Conservation (phyloP, 345 rosid genomes). For the Arabidopsis arenosa region DNA sequence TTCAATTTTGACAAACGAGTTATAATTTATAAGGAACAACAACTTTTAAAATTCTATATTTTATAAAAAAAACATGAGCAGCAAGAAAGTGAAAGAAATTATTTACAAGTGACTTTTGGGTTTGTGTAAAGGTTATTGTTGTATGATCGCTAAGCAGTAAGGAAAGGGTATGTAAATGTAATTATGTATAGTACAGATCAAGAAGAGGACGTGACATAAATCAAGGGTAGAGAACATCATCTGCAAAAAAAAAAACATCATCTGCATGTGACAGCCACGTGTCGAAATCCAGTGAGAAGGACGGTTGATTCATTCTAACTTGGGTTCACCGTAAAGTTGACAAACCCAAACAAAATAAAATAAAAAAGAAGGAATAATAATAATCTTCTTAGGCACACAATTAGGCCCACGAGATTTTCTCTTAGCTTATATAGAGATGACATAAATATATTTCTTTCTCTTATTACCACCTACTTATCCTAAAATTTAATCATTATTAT, state of each 20-base stretch:
- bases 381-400: conserved; percentile 24
- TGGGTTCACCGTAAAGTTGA: conserved; percentile 23
- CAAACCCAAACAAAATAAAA: background rate
- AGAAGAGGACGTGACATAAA: background rate
- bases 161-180: background rate
- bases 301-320: conserved; percentile 11
- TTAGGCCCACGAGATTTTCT: conserved; percentile 25
- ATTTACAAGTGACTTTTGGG: conserved; percentile 1
- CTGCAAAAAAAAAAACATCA: conserved; percentile 42
- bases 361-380: background rate
- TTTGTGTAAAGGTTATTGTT: background rate
- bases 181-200: too few species aligned
- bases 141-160: background rate
- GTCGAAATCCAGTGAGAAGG: conserved; percentile 21
- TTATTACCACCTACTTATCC: background rate
- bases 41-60: too few species aligned
- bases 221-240: conserved; percentile 10
- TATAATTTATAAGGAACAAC: too few species aligned
- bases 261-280: conserved; percentile 49
- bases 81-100: background rate
- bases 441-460: background rate
- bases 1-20: background rate
- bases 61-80: too few species aligned
- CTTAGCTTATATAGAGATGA: conserved; percentile 5
- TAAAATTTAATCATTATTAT: background rate